Base-by-base conservation (phyloP, 306 rosid species). In the Vigna unguiculata region DNA sequence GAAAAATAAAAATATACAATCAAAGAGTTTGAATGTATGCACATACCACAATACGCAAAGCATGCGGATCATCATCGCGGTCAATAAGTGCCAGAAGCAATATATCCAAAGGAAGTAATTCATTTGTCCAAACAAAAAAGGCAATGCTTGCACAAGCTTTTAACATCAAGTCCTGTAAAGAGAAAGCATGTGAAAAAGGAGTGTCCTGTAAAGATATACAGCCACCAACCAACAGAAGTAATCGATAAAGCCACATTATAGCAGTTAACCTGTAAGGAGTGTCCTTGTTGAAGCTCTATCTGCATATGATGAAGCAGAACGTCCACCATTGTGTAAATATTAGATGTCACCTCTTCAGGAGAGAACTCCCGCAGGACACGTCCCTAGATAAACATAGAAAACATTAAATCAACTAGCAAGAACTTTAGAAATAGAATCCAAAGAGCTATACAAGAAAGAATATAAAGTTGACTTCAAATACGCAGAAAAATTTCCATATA, bases 21-120 rank as follows among this genome's bases (percentile, higher is more conserved):
- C 22, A 41, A 28, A 62, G 40, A 69, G 63, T 59, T 78, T 53
- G 53, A 77, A 86, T 52, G 63, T 52, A 88, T 52, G 60, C 52
- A 34, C 87, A 52, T 89, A 95, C 99, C 97, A 91, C 99, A 72
- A 95, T 89, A 61, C 81, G 97, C 84, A 95, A 86, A 70, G 99
- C 93, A 83, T 91, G 96, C 21, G 99, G 97, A 90, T 95, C 99
- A 89, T 95, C 97, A 73, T 95, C 99, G 47, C 99, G 99, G 77
- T 95, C 99, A 80, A 78, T 91, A 52, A 95, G 96, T 28, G 99
- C 99, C 66, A 95, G 79, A 79, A 92, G 97, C 86, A 95, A 83
- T 84, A 92, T 95, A 83, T 95, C 99, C 87, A 95, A 80, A 65
- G 99, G 99, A 86, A 95, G 97, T 80, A 95, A 87, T 86, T 95